Conservation (phyloP, 495 filamentous ascomycete species). For the Chaetomidium leptoderma region DNA sequence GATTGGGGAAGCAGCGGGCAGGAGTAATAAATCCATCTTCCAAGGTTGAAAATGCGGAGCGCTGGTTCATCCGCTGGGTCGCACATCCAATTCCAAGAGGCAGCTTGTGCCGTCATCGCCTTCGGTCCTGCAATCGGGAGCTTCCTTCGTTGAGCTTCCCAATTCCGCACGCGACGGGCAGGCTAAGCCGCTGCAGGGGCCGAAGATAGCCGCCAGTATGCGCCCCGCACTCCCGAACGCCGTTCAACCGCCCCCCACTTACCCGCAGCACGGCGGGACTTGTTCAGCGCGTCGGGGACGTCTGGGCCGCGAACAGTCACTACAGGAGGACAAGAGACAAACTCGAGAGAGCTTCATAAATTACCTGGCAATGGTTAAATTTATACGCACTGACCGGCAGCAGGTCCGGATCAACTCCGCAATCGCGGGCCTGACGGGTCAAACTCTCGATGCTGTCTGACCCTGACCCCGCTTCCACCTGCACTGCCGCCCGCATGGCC, state of each 20-base stretch:
- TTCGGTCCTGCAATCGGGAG: background rate
- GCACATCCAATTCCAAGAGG: background rate
- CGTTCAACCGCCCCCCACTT: background rate
- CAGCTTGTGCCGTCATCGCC: constrained; percentile 11
- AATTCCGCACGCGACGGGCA: constrained; percentile 17
- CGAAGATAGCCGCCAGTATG: constrained; percentile 18
- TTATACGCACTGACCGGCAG: too few species aligned
- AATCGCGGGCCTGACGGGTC: too few species aligned
- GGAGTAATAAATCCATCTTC: constrained; percentile 3
- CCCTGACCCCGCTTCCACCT: too few species aligned
- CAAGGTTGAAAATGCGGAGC: background rate
- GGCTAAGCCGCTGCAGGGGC: background rate
- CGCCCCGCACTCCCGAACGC: background rate
- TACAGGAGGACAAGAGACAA: too few species aligned
- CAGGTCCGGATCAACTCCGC: too few species aligned
- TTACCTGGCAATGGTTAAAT: too few species aligned
- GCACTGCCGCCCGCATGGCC: too few species aligned
- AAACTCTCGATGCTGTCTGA: too few species aligned
- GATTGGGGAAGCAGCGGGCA: background rate
- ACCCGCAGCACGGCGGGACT: too few species aligned
- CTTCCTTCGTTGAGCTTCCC: background rate
- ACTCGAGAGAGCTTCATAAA: too few species aligned
- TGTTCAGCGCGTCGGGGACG: too few species aligned
- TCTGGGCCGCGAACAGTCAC: too few species aligned
- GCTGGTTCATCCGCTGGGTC: background rate